Evolutionary conservation across 768 basidiomycete genomes (phyloP).

Genomic region (Coprinopsis strossmayeri): DNA sequence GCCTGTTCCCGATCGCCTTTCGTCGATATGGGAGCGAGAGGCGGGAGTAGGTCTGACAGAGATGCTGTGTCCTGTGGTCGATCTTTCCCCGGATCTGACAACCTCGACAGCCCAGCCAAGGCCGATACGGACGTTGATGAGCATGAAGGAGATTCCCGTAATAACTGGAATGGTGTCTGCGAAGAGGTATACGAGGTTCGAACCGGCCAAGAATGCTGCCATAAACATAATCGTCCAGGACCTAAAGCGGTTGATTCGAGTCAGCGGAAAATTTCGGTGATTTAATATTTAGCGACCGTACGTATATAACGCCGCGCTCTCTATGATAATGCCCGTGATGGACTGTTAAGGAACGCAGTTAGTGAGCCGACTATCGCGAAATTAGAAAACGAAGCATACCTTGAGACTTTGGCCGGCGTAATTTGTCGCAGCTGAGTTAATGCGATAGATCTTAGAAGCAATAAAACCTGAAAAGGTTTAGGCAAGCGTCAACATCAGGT

Average conservation of each 20-base stretch:
- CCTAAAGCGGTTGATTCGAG: neutral
- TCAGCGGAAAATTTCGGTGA: neutral
- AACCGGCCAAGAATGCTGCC: conserved; percentile 7
- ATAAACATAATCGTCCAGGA: conserved; percentile 11
- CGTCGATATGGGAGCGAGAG: neutral
- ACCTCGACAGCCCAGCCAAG: conserved; percentile 10
- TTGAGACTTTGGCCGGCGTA: conserved; percentile 6
- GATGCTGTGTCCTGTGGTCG: neutral
- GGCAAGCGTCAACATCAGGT: neutral
- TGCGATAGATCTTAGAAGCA: conserved; percentile 9
- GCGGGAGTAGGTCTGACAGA: neutral
- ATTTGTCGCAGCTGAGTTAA: conserved; percentile 8
- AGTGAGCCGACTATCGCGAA: neutral
- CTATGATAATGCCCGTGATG: conserved; percentile 12
- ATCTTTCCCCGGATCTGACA: neutral
- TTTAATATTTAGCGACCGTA: neutral
- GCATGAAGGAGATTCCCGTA: conserved; percentile 13
- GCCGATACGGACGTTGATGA: conserved; percentile 14
- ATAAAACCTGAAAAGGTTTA: conserved; percentile 3
- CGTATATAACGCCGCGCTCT: conserved; percentile 14
- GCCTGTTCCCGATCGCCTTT: neutral
- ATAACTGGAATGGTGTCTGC: conserved; percentile 9
- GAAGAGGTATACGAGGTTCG: conserved; percentile 9
- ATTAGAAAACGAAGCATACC: neutral
- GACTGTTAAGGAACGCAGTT: neutral